Conservation (phyloP, 805 yeast genomes). For the Tetrapisispora namnaoensis region DNA sequence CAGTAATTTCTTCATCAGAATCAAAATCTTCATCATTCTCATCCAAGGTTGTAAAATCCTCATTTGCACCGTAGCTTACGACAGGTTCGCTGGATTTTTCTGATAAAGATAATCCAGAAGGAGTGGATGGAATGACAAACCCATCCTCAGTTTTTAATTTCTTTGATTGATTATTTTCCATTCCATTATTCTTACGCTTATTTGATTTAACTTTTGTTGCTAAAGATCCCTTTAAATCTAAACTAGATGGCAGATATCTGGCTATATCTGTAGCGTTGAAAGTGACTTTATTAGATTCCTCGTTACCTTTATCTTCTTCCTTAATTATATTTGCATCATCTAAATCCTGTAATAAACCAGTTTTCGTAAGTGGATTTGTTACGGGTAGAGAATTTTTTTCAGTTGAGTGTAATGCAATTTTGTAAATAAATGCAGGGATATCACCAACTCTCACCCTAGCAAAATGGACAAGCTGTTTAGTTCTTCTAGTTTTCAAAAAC, state of each 20-base stretch:
- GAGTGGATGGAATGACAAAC: slow-evolving; percentile 21
- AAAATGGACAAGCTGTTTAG: slow-evolving; percentile 50
- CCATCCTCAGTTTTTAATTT: slow-evolving; percentile 36
- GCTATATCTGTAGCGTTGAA: slow-evolving; percentile 38
- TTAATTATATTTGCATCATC: slow-evolving; percentile 26
- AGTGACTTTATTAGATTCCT: slow-evolving; percentile 28
- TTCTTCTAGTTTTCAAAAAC: slow-evolving; percentile 57
- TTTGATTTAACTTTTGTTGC: slow-evolving; percentile 30
- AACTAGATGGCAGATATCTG: slow-evolving; percentile 31
- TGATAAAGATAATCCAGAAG: slow-evolving; percentile 4
- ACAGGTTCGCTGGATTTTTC: slow-evolving; percentile 5
- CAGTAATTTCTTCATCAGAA: slow-evolving; percentile 17
- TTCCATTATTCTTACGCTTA: slow-evolving; percentile 26
- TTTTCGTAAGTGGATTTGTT: slow-evolving; percentile 32
- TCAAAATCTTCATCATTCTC: slow-evolving; percentile 20
- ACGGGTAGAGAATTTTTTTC: slow-evolving; percentile 47
- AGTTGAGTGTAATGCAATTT: slow-evolving; percentile 42
- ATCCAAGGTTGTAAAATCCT: slow-evolving; percentile 9
- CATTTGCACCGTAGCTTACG: not conserved
- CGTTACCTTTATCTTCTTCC: slow-evolving; percentile 21
- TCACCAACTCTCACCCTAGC: slow-evolving; percentile 63
- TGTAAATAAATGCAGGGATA: slow-evolving; percentile 55
- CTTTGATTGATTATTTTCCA: slow-evolving; percentile 17
- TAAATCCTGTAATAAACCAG: slow-evolving; percentile 46
- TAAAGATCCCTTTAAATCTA: slow-evolving; percentile 40